Base-by-base conservation (phyloP, 129 eudicot genomes). In the Oenanthe sinensis region DNA sequence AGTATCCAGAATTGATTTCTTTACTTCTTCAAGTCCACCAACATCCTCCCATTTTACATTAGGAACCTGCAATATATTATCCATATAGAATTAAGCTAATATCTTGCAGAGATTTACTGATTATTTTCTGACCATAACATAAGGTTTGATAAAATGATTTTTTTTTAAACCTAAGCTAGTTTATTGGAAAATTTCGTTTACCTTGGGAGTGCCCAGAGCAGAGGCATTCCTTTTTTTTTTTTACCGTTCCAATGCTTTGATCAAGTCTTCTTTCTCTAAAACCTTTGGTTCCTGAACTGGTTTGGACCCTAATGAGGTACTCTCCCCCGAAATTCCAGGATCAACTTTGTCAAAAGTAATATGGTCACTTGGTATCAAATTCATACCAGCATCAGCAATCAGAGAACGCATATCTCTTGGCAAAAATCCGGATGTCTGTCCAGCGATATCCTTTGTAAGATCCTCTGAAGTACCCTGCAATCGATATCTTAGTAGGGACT, bases 1-100 rank as follows among this genome's bases (percentile, higher is more conserved):
- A 20, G 98, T 95, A 84, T 95, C 98, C 80, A 91, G 87, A 81
- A 95, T 95, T 44, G 97, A 90, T 84, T 91, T 90, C 86, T 95
- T 95, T 73, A 91, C 98, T 83, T 95, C 97, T 89, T 95, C 98
- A 79, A 95, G 92, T 76, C 98, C 98, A 78, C 98, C 98, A 83
- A 95, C 97, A 88, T 95, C 98, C 63, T 95, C 98, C 98, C 98
- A 95, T 81, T 91, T 91, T 62, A 95, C 94, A 81, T 95, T 85
- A 46, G 98, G 98, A 77, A 95, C 96, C 98, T 95, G 77, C 70
- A 85, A 26, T 50, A 77, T 63, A 70, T 72, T 20, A 78, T 60
- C 69, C 69, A n/a, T 36, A 30, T 36, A 7, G 55, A 36, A 28
- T 67, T 12, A 67, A 28, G 43, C 6, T 67, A 30, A 19, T 30